Percentiles rank a stretch among this genome's conserved stretches.
phyloP scores from a whole-genome alignment of 371 early-diverging fungal genomes.

The Apophysomyces variabilis region DNA sequence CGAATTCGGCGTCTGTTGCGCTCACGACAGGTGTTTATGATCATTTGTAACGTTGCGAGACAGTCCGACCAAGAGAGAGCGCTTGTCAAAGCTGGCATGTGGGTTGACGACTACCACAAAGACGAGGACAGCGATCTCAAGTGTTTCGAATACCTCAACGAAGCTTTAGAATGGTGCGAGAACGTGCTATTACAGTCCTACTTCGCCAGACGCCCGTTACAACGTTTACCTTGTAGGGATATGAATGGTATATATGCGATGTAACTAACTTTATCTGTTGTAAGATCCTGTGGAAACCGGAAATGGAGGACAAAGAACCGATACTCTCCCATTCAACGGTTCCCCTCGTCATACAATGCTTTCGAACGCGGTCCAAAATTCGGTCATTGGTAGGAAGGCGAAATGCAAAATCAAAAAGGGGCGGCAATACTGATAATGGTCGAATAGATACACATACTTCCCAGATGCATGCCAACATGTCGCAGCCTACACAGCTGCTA shows the following conservation, averaged over 20 bases:
- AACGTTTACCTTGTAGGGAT: constrained; percentile 22
- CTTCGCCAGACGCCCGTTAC: constrained; percentile 53
- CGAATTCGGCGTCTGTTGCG: constrained; percentile 79
- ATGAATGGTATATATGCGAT: not conserved
- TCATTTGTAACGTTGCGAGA: constrained; percentile 78
- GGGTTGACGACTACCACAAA: constrained; percentile 54
- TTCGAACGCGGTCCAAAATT: constrained; percentile 39
- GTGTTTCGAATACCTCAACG: constrained; percentile 80
- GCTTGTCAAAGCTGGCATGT: constrained; percentile 78
- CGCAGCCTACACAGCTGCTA: constrained; percentile 65
- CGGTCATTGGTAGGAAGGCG: constrained; percentile 35
- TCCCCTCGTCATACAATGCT: constrained; percentile 48
- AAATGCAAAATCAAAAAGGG: not conserved
- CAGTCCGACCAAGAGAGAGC: constrained; percentile 74
- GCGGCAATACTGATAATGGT: constrained; percentile 8
- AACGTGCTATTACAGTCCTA: constrained; percentile 80
- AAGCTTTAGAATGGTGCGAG: constrained; percentile 95
- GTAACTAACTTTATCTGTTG: not conserved
- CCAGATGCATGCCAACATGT: constrained; percentile 39
- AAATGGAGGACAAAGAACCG: constrained; percentile 14
- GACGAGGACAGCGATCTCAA: constrained; percentile 59
- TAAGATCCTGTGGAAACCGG: constrained; percentile 3
- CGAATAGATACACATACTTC: constrained; percentile 8
- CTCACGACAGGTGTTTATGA: constrained; percentile 77
- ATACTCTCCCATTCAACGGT: constrained; percentile 22